Percentiles rank a stretch among this genome's conserved stretches.
These are phyloP conservation scores for Xylaria sp. DNA, from an alignment of 2,329 filamentous ascomycete genomes.

Conservation along the genomic window DNA sequence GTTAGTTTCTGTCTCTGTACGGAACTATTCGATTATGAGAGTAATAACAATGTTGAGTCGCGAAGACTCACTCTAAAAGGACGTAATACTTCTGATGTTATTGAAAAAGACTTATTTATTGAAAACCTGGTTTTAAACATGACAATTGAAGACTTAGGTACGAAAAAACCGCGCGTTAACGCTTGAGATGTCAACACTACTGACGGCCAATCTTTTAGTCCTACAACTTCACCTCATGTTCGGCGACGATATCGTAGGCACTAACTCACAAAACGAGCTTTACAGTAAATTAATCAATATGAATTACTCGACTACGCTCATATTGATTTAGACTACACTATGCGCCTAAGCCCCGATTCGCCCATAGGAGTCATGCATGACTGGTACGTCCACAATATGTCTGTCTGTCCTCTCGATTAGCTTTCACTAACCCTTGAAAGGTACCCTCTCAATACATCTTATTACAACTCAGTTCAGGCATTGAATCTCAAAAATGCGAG, in stretches of 20 bases:
- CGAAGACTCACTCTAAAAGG: background rate
- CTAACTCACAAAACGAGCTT: slow-evolving; percentile 51
- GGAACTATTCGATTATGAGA: background rate
- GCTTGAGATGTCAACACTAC: background rate
- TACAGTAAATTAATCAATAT: slow-evolving; percentile 43
- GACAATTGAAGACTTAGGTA: slow-evolving; percentile 49
- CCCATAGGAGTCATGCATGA: slow-evolving; percentile 56
- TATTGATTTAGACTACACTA: slow-evolving; percentile 44
- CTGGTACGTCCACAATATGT: slow-evolving; percentile 43
- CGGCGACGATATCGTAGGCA: slow-evolving; percentile 54
- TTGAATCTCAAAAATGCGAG: slow-evolving; percentile 52
- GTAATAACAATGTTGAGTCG: background rate
- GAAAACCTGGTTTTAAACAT: slow-evolving; percentile 46
- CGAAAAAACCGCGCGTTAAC: background rate
- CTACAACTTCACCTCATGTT: slow-evolving; percentile 58
- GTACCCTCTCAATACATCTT: slow-evolving; percentile 55
- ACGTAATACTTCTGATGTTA: background rate
- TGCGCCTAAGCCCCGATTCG: slow-evolving; percentile 51
- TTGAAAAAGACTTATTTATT: slow-evolving; percentile 43
- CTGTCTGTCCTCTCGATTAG: background rate
- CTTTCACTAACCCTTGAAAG: slow-evolving; percentile 26
- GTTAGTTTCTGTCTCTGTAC: slow-evolving; percentile 1
- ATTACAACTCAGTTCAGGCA: slow-evolving; percentile 55
- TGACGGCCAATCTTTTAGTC: slow-evolving; percentile 40
- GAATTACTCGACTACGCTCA: slow-evolving; percentile 22